These are phyloP conservation scores for Botryotinia convoluta DNA, from an alignment of 2,329 filamentous ascomycete species.

Conservation along the genomic window DNA sequence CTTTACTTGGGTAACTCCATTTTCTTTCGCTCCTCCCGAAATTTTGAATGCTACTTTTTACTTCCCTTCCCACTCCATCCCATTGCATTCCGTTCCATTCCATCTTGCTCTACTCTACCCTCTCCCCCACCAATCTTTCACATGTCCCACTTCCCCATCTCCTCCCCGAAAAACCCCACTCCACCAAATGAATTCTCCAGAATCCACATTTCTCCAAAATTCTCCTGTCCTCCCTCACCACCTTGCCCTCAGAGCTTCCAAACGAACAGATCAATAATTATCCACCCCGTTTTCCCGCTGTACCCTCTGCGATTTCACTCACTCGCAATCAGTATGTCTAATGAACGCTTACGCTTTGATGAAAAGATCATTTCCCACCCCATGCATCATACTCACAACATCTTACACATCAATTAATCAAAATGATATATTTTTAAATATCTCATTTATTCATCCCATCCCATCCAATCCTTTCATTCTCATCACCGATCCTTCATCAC, in stretches of 20 bases:
- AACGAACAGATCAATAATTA: neutral
- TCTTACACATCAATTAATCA: neutral
- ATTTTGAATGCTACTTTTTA: neutral
- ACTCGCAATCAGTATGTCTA: neutral
- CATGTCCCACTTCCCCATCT: neutral
- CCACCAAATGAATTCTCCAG: neutral
- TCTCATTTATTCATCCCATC: neutral
- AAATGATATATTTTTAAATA: neutral
- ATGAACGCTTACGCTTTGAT: neutral
- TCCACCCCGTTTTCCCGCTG: neutral
- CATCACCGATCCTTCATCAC: neutral
- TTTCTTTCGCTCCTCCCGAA: neutral
- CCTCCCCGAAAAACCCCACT: neutral
- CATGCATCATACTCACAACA: neutral
- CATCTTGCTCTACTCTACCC: neutral
- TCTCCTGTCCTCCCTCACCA: neutral
- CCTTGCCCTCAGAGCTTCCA: neutral
- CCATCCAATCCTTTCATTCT: neutral
- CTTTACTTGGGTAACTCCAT: neutral
- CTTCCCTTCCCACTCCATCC: neutral
- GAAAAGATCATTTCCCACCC: neutral
- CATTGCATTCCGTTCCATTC: neutral
- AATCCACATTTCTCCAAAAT: neutral
- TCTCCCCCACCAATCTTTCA: neutral
- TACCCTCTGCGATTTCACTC: neutral